Percentiles rank a stretch among this genome's conserved stretches.
These are phyloP conservation scores for Cicer chorassanicum DNA, from an alignment of 306 rosid genomes.

Conservation along the genomic window DNA sequence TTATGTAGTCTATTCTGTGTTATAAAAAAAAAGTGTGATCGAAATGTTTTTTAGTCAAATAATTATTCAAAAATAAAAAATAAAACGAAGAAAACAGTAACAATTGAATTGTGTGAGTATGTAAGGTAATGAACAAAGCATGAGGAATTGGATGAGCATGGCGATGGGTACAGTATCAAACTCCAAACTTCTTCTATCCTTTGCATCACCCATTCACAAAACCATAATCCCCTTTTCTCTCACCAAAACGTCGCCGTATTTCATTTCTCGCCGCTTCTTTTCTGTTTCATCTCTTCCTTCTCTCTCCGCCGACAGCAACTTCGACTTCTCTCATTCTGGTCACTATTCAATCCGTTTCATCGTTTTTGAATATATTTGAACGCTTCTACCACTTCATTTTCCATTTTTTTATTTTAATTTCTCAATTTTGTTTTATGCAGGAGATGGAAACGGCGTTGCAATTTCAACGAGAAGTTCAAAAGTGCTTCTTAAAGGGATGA, in stretches of 20 bases:
- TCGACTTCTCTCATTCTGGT: conserved; percentile 51
- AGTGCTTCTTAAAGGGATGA: conserved; percentile 80
- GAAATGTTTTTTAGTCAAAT: too few relatives aligned
- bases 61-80: too few relatives aligned
- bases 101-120: background rate
- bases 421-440: conserved; percentile 30
- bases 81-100: too few relatives aligned
- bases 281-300: conserved; percentile 41
- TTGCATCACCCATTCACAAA: conserved; percentile 29
- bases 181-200: conserved; percentile 24
- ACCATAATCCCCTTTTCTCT: conserved; percentile 41
- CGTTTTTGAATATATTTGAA: background rate
- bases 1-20: too few relatives aligned
- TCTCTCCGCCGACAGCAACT: background rate
- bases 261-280: conserved; percentile 51
- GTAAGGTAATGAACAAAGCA: conserved; percentile 10
- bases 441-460: conserved; percentile 31
- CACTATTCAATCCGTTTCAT: background rate
- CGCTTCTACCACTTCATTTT: background rate
- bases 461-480: conserved; percentile 49
- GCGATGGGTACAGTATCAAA: conserved; percentile 41
- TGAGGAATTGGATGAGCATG: conserved; percentile 60
- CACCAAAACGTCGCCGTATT: conserved; percentile 40
- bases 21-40: too few relatives aligned
- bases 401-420: background rate